Evolutionary conservation across 1,284 basidiomycete species (phyloP), one percentile per base, ranked within the genome.

Genomic region (Somion occarium): DNA sequence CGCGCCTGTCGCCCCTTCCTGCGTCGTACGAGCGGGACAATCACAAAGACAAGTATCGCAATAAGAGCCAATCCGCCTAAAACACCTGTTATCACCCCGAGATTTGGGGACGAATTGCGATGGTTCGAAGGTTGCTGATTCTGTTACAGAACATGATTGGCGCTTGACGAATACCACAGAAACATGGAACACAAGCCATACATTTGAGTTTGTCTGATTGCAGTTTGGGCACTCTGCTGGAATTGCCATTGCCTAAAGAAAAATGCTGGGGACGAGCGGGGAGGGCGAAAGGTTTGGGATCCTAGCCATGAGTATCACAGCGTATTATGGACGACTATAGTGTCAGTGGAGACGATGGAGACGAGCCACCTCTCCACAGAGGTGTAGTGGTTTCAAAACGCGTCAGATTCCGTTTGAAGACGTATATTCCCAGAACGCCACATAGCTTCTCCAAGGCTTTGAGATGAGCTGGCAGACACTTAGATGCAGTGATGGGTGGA

Each of bases 31-130:
- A 57, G 55, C 18, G 59, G 61, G 20, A 63, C 64, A 41, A 52
- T 49, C 26, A 63, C 42, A 19, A 54, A 50, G 25, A 61, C 61
- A 37, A 61, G 25, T 26, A 64, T 20, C 5, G 53, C 55, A 41
- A 59, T 59, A 49, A 61, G 51, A 3, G 59, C 53, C 55, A 63
- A 50, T 18, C 55, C 61, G 43, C 64, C 60, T 37, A 65, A 44
- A 27, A 63, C 60, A 53, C 60, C 61, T 38, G 60, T 38, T 39
- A 62, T 57, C 46, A 64, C 62, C 39, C 51, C 55, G 43, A 61
- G 51, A 45, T 57, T 64, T 23, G 54, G 52, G 4, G 52, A 37
- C 24, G 23, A 30, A 27, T 50, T 39, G 23, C 34, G 22, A 39
- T 56, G 50, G 39, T 37, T 22, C 11, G 48, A 30, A 39, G 24